These are phyloP conservation scores for Hyphopichia fennica DNA, from an alignment of 1,139 yeast species.

Conservation along the genomic window DNA sequence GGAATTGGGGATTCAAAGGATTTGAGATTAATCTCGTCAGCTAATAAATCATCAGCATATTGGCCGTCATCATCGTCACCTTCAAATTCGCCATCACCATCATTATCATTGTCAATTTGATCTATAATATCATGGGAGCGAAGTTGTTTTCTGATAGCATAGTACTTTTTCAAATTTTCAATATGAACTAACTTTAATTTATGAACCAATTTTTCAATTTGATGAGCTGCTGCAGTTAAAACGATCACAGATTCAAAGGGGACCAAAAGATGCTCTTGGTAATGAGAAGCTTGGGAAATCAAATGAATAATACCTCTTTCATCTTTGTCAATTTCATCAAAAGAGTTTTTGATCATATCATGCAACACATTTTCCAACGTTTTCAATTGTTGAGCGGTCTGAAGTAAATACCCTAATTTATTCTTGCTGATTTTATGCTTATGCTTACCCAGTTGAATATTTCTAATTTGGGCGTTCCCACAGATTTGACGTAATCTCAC, in stretches of 20 bases:
- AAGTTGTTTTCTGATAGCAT: background rate
- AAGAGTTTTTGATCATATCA: conserved; percentile 58
- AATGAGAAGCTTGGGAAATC: conserved; percentile 59
- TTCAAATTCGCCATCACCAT: conserved; percentile 4
- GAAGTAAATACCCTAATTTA: conserved; percentile 10
- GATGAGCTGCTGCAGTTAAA: conserved; percentile 40
- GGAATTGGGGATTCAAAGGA: background rate
- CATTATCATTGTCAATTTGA: background rate
- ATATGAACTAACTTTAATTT: conserved; percentile 17
- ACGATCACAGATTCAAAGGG: conserved; percentile 51
- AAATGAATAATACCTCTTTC: conserved; percentile 50
- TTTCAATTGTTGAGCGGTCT: conserved; percentile 39
- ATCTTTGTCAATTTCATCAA: conserved; percentile 45
- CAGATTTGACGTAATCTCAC: conserved; percentile 72
- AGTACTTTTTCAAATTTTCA: conserved; percentile 3
- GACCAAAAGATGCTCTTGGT: conserved; percentile 51
- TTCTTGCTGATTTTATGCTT: conserved; percentile 9
- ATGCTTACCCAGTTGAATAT: conserved; percentile 30
- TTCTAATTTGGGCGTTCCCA: conserved; percentile 76
- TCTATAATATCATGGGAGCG: conserved; percentile 10
- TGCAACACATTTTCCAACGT: conserved; percentile 69
- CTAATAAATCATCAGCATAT: conserved; percentile 14
- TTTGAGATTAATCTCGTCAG: conserved; percentile 19
- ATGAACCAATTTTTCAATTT: conserved; percentile 28
- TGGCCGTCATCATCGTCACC: conserved; percentile 13